Evolutionary conservation across 345 rosid species (phyloP).

Genomic region (Euclidium syriacum): DNA sequence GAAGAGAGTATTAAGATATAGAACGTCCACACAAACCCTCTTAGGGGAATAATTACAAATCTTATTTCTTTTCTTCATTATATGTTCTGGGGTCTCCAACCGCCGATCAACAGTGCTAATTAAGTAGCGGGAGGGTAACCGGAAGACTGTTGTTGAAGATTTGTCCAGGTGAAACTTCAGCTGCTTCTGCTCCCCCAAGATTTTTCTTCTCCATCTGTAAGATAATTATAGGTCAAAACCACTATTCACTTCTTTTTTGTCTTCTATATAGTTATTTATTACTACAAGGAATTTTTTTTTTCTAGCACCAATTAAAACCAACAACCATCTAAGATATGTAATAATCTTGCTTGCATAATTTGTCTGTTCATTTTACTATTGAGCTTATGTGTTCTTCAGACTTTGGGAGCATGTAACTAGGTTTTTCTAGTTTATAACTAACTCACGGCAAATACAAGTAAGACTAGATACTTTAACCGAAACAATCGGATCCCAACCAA

Average conservation of each 20-base stretch:
- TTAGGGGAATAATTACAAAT: constrained; percentile 13
- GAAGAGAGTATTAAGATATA: constrained; percentile 9
- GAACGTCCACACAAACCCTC: not conserved
- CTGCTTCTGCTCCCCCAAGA: not conserved
- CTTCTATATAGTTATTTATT: not conserved
- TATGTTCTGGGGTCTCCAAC: not conserved
- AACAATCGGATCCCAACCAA: not conserved
- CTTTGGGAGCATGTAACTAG: not conserved
- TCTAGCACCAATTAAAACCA: not conserved
- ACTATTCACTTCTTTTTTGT: not conserved
- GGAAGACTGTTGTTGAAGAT: constrained; percentile 18
- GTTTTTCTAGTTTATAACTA: not conserved
- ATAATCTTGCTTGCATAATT: not conserved
- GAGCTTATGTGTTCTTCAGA: not conserved
- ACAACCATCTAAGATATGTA: not conserved
- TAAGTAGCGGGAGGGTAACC: constrained; percentile 27
- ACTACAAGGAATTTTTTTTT: not conserved
- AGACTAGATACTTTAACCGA: not conserved
- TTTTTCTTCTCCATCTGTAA: constrained; percentile 16
- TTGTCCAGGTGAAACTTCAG: constrained; percentile 15
- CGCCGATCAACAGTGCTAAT: constrained; percentile 3
- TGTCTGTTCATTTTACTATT: not conserved
- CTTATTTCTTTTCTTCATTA: not conserved
- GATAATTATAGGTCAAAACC: not conserved
- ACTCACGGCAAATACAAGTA: not conserved